Evolutionary conservation across 2,329 filamentous ascomycete genomes (phyloP), one percentile per base, ranked within the genome.

Genomic region (Xylaria sp.): DNA sequence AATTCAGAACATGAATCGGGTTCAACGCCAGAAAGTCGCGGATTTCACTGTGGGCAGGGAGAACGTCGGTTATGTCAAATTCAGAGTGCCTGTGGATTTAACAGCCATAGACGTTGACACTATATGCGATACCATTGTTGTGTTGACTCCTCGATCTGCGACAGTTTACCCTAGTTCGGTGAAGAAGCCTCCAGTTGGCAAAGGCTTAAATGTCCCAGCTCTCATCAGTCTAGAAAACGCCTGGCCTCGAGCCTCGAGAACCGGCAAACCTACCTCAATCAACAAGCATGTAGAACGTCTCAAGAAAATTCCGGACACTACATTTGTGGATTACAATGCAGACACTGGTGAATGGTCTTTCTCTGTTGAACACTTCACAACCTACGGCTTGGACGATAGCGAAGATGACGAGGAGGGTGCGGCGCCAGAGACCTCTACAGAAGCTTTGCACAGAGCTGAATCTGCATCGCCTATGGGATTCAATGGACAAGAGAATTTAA

Each of bases 361-460:
- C 83, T 89, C 85, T 10, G 96, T 99, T n/a, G 90, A 95, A 76
- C 96, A 99, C 80, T 99, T 97, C 80, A 98, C 95, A 1, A 97
- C 94, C 1, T 99, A 99, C 77, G 94, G 92, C 48, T 86, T 98
- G 63, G 92, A 95, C 71, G 93, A 93, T 36, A 86, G 92, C 48
- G 88, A 90, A 61, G 92, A 94, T 53, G 91, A 93, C 33, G 90
- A 92, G 59, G 89, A 88, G 7, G 86, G 90, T 56, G 84, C 84
- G 7, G 88, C 88, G 74, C 84, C 85, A 69, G 81, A 74, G 11
- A 46, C 75, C 62, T 69, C 67, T 40, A 72, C 71, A 65, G 73
- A 57, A 11, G 54, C 69, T 6, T 31, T 64, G 28, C 64, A 61
- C 56, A 72, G 72, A 62, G 64, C 62, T 44, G 72, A 76, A 59